These are phyloP conservation scores for Debaryomyces hansenii DNA, from an alignment of 805 yeast genomes.

Conservation along the genomic window DNA sequence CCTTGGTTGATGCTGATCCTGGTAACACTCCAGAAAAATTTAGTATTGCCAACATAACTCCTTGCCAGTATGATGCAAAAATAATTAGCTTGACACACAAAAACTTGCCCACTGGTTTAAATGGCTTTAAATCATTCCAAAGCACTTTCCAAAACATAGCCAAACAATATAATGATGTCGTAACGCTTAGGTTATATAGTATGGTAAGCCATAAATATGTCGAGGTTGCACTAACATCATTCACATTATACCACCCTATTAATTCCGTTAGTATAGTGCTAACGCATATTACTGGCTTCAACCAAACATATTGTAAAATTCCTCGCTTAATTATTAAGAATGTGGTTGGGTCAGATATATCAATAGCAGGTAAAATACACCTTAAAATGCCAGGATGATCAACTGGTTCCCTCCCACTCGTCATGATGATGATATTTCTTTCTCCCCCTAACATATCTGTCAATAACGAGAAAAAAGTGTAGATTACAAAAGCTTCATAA, in stretches of 20 bases:
- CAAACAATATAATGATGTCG: slow-evolving; percentile 77
- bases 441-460: slow-evolving; percentile 92
- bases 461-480: slow-evolving; percentile 83
- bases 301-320: slow-evolving; percentile 91
- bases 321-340: slow-evolving; percentile 79
- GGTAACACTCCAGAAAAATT: slow-evolving; percentile 49
- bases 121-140: slow-evolving; percentile 71
- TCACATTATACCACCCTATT: slow-evolving; percentile 50
- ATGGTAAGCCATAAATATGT: slow-evolving; percentile 65
- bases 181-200: slow-evolving; percentile 75
- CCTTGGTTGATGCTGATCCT: slow-evolving; percentile 20
- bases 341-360: slow-evolving; percentile 82
- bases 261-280: slow-evolving; percentile 49
- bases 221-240: slow-evolving; percentile 47
- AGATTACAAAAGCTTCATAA: slow-evolving; percentile 94
- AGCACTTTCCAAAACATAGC: slow-evolving; percentile 93
- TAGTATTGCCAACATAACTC: slow-evolving; percentile 57
- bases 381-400: slow-evolving; percentile 59
- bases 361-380: slow-evolving; percentile 56
- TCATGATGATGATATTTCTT: slow-evolving; percentile 68
- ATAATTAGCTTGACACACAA: slow-evolving; percentile 90
- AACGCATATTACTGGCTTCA: slow-evolving; percentile 79
- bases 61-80: slow-evolving; percentile 99
- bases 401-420: slow-evolving; percentile 72
- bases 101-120: slow-evolving; percentile 90